Evolutionary conservation across 441 rosid species (phyloP).

Genomic region (Euphorbia schlechtendalii): DNA sequence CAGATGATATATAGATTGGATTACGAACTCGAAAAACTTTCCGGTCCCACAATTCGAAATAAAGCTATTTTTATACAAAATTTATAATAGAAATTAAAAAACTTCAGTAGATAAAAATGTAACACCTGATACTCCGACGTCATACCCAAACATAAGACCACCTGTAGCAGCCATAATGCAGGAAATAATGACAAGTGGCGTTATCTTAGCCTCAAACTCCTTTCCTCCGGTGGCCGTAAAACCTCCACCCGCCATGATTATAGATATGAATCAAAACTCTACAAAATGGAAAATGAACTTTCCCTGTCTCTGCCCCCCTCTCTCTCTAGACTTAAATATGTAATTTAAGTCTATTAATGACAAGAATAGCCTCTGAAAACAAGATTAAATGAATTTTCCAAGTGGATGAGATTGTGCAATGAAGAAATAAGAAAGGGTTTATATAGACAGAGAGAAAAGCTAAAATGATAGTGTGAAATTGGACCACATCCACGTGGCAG

Average conservation of each 20-base stretch:
- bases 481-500: slow-evolving; percentile 31
- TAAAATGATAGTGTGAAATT: neutral
- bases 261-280: neutral
- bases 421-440: slow-evolving; percentile 3
- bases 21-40: too few relatives aligned
- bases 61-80: too few relatives aligned
- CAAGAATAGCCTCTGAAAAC: neutral
- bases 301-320: too few relatives aligned
- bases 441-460: slow-evolving; percentile 21
- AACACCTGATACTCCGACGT: slow-evolving; percentile 84
- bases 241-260: slow-evolving; percentile 66
- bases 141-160: slow-evolving; percentile 93
- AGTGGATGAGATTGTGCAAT: slow-evolving; percentile 7
- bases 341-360: neutral
- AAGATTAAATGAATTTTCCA: neutral
- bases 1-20: too few relatives aligned
- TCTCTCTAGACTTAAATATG: neutral
- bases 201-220: slow-evolving; percentile 79
- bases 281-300: neutral
- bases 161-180: slow-evolving; percentile 95
- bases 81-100: too few relatives aligned
- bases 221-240: slow-evolving; percentile 53
- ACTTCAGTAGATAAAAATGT: too few relatives aligned
- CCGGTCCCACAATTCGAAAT: too few relatives aligned
- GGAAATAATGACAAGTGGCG: slow-evolving; percentile 73